These are phyloP conservation scores for Trichoderma koningii DNA, from an alignment of 2,329 filamentous ascomycete species.

Conservation along the genomic window DNA sequence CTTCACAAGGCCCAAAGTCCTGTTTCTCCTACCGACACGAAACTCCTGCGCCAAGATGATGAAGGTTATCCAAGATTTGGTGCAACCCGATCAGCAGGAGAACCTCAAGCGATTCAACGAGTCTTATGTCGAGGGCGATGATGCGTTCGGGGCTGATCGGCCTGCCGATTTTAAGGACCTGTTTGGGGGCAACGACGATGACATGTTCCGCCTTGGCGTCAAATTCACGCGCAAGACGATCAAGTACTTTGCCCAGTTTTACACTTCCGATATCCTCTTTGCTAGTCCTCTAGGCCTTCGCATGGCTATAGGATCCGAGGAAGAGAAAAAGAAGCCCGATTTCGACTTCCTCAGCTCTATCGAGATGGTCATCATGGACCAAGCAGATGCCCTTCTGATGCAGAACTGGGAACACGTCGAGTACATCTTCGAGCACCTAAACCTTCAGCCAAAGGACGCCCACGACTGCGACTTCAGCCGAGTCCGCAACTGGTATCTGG, in stretches of 20 bases:
- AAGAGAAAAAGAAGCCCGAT: conserved; percentile 64
- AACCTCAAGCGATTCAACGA: conserved; percentile 93
- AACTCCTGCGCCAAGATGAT: conserved; percentile 80
- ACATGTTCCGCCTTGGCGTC: conserved; percentile 93
- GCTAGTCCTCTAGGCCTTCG: conserved; percentile 87
- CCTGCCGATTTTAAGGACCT: conserved; percentile 85
- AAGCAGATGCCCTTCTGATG: conserved; percentile 91
- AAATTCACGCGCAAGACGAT: conserved; percentile 96
- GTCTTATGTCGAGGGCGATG: conserved; percentile 68
- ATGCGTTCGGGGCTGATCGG: conserved; percentile 68
- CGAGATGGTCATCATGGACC: conserved; percentile 86
- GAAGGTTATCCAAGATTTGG: conserved; percentile 73
- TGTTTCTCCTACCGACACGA: conserved; percentile 86
- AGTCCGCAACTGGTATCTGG: conserved; percentile 89
- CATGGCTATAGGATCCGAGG: conserved; percentile 83
- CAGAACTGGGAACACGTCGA: conserved; percentile 98
- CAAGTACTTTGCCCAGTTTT: conserved; percentile 94
- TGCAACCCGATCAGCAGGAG: conserved; percentile 86
- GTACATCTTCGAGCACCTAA: conserved; percentile 88
- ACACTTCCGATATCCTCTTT: conserved; percentile 92
- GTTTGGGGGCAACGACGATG: conserved; percentile 93
- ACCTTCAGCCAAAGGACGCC: conserved; percentile 82
- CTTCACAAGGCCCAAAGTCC: conserved; percentile 89
- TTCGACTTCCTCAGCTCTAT: conserved; percentile 92
- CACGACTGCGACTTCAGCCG: conserved; percentile 94